Percentiles rank a stretch among this genome's conserved stretches.
phyloP scores from a whole-genome alignment of 208 protist genomes.

The Acanthamoeba healyi region DNA sequence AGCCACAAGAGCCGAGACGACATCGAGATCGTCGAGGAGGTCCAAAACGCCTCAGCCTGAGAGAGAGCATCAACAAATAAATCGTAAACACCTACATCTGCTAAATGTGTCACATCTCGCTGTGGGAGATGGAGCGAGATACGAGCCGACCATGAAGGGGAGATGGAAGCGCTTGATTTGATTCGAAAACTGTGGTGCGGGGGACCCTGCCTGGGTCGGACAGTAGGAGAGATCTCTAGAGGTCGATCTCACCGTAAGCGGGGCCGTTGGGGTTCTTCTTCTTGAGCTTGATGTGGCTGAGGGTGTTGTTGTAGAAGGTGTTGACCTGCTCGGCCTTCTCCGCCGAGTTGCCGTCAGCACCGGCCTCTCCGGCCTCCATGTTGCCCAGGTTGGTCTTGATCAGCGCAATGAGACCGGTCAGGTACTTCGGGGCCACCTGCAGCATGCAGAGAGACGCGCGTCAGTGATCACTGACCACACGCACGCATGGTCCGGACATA shows the following conservation, averaged over 20 bases:
- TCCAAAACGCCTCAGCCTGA: no score
- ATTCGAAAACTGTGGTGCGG: neutral
- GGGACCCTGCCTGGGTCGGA: neutral
- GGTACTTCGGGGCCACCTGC: slow-evolving; percentile 15
- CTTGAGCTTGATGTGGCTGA: slow-evolving; percentile 45
- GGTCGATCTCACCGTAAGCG: neutral
- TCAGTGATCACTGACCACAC: no score
- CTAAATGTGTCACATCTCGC: no score
- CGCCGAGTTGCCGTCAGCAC: neutral
- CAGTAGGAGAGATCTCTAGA: neutral
- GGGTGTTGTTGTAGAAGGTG: slow-evolving; percentile 46
- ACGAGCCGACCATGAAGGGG: no score
- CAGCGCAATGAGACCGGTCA: slow-evolving; percentile 20
- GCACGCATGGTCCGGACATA: no score
- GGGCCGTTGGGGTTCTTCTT: neutral
- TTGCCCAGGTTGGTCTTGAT: slow-evolving; percentile 54
- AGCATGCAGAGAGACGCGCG: neutral
- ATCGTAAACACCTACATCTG: no score
- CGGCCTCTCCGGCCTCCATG: slow-evolving; percentile 5
- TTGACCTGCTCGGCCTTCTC: slow-evolving; percentile 35
- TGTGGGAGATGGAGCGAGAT: no score
- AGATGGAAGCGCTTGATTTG: no score
- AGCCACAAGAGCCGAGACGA: no score
- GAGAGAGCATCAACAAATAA: no score
- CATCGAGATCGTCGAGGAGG: no score